Evolutionary conservation across 2,329 filamentous ascomycete species (phyloP).

Genomic region (Cryphonectria carpinicola): DNA sequence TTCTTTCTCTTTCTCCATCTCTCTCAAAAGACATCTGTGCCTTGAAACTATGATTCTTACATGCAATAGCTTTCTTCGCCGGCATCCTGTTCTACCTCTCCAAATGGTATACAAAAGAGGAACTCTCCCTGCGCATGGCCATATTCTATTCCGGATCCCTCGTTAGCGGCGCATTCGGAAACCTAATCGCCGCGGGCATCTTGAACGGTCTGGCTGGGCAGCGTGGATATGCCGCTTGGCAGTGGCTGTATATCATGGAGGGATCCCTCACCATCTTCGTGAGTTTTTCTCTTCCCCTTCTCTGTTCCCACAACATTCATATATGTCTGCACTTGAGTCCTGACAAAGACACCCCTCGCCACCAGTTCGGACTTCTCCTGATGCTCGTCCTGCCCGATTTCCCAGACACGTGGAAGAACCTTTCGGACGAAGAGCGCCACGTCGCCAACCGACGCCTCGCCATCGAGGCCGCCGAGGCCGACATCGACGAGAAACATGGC

Average conservation of each 20-base stretch:
- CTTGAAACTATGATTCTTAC: background rate
- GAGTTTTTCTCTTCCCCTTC: background rate
- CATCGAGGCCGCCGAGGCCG: conserved; percentile 26
- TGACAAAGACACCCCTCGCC: background rate
- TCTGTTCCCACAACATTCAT: background rate
- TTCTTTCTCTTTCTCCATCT: background rate
- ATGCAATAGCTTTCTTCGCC: conserved; percentile 44
- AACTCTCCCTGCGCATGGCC: conserved; percentile 27
- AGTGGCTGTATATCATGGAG: conserved; percentile 28
- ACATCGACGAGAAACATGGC: conserved; percentile 22
- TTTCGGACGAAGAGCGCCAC: conserved; percentile 25
- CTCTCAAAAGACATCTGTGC: background rate
- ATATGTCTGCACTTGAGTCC: background rate
- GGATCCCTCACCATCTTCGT: conserved; percentile 26
- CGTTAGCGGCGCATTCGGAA: conserved; percentile 27
- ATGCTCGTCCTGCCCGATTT: conserved; percentile 27
- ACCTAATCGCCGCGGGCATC: conserved; percentile 27
- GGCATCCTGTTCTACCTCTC: conserved; percentile 33
- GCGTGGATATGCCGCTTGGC: conserved; percentile 23
- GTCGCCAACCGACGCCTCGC: conserved; percentile 26
- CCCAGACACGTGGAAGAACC: conserved; percentile 25
- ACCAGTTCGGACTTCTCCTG: conserved; percentile 20
- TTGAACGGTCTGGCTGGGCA: conserved; percentile 21
- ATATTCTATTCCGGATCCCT: conserved; percentile 27
- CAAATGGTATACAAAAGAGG: conserved; percentile 28